These are phyloP conservation scores for Warburgia ugandensis DNA, from an alignment of 164 flowering plant genomes.

Conservation along the genomic window DNA sequence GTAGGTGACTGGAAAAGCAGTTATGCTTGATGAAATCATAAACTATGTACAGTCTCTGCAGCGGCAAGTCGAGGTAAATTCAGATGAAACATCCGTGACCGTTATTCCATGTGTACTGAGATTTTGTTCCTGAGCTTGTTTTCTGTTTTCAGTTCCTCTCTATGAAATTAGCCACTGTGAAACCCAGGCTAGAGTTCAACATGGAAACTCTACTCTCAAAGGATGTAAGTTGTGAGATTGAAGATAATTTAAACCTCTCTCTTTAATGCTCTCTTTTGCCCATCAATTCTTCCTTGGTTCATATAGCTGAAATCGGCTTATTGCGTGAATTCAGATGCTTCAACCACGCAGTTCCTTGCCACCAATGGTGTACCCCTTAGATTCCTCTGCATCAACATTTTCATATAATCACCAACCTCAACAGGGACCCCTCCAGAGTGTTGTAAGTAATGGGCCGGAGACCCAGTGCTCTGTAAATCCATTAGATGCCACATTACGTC, in stretches of 20 bases:
- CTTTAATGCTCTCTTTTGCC: not conserved
- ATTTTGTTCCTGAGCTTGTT: not conserved
- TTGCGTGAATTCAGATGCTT: conserved; percentile 31
- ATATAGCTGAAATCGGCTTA: conserved; percentile 5
- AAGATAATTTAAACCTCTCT: not conserved
- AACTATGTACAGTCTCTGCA: conserved; percentile 95
- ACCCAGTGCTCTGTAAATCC: conserved; percentile 30
- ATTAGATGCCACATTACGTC: conserved; percentile 25
- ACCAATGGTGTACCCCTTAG: conserved; percentile 30
- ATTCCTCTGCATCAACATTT: conserved; percentile 36
- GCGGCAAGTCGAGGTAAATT: conserved; percentile 86
- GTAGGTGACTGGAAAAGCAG: conserved; percentile 93
- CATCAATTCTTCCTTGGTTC: not conserved
- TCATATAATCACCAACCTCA: conserved; percentile 38
- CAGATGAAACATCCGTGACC: not conserved
- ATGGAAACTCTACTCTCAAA: conserved; percentile 50
- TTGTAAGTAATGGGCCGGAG: conserved; percentile 26
- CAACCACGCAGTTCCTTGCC: conserved; percentile 46
- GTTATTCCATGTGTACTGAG: not conserved
- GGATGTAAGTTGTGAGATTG: conserved; percentile 39
- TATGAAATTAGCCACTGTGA: conserved; percentile 72
- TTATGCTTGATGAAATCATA: conserved; percentile 93
- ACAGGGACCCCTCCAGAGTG: conserved; percentile 27
- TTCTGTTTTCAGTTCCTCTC: conserved; percentile 56
- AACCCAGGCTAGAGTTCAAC: conserved; percentile 54